Percentiles rank a stretch among this genome's conserved stretches.
Conservation (phyloP, 352 stramenopile genomes). For the Phytophthora pisi region DNA sequence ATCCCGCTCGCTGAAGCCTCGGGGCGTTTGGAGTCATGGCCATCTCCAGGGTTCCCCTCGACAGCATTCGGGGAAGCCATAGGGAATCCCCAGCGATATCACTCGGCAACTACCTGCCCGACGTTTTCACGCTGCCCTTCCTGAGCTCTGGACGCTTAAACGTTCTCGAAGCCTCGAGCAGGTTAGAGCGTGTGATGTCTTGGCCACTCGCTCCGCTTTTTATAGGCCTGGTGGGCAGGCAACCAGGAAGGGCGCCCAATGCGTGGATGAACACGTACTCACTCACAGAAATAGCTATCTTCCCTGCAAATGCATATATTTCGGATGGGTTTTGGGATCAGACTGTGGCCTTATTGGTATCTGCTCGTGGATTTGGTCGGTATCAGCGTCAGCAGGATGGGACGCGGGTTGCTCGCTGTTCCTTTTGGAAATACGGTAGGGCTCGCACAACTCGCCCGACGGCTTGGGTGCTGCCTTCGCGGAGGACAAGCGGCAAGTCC, state of each 20-base stretch:
- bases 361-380: not conserved
- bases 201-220: conserved; percentile 11
- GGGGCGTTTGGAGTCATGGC: not conserved
- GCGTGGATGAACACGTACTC: conserved; percentile 10
- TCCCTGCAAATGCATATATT: conserved; percentile 14
- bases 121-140: not conserved
- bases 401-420: conserved; percentile 49
- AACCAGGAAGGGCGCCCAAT: not conserved
- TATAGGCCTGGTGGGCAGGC: conserved; percentile 15
- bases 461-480: conserved; percentile 66
- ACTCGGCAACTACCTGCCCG: not conserved
- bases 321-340: not conserved
- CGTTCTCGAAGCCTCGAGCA: not conserved
- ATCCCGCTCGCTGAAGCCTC: conserved; percentile 15
- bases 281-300: conserved; percentile 19
- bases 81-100: not conserved
- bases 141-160: not conserved
- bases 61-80: conserved; percentile 17
- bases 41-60: conserved; percentile 1
- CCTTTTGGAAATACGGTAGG: conserved; percentile 51
- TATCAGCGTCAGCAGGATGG: conserved; percentile 46
- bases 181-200: not conserved
- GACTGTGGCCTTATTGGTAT: not conserved
- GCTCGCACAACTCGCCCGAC: conserved; percentile 72
- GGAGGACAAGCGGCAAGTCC: conserved; percentile 76